phyloP scores from a whole-genome alignment of 208 protist genomes.

The Herpetomonas tarakana region DNA sequence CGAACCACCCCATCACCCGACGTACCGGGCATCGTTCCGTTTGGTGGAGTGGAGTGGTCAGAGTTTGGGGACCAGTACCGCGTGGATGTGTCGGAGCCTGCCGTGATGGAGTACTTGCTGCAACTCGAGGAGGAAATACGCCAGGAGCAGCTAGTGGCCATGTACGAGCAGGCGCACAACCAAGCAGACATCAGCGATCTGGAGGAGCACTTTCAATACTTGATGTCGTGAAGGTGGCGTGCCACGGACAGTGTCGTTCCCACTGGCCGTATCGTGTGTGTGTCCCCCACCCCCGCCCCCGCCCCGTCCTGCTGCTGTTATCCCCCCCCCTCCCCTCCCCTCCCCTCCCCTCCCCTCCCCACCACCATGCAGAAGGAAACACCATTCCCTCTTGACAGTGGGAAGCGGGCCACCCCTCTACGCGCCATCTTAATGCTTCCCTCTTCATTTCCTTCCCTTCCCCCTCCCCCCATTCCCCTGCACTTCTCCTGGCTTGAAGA shows the following conservation, averaged over 20 bases:
- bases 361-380: too few species aligned
- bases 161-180: constrained; percentile 50
- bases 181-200: constrained; percentile 38
- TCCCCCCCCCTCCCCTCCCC: too few species aligned
- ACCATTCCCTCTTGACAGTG: too few species aligned
- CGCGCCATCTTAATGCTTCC: too few species aligned
- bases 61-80: constrained; percentile 54
- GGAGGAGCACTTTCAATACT: constrained; percentile 66
- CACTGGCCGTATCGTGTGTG: constrained; percentile 5
- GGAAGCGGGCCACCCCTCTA: too few species aligned
- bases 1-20: too few species aligned
- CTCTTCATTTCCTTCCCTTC: too few species aligned
- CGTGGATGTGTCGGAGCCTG: constrained; percentile 41
- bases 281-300: too few species aligned
- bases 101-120: constrained; percentile 59
- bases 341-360: too few species aligned
- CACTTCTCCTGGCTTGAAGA: too few species aligned
- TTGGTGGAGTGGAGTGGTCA: constrained; percentile 31
- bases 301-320: too few species aligned
- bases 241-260: background rate
- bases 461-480: too few species aligned
- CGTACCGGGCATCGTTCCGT: constrained; percentile 3
- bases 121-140: constrained; percentile 78
- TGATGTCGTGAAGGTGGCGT: constrained; percentile 13
- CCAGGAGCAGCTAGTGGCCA: constrained; percentile 49